Conservation (phyloP, 1,139 yeast species). For the Geotrichum reessii region DNA sequence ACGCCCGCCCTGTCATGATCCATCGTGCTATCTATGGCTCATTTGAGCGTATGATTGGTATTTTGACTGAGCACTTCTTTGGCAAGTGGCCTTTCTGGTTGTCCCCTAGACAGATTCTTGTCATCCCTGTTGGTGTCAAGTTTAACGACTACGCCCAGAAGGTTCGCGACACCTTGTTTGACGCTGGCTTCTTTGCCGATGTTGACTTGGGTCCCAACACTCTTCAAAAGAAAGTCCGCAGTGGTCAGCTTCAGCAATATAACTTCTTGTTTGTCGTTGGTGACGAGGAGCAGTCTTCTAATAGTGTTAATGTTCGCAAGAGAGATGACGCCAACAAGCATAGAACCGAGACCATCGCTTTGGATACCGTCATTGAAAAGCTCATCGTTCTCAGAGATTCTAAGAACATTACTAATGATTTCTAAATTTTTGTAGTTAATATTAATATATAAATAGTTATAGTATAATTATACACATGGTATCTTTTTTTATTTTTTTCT, state of each 20-base stretch:
- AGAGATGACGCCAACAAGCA: conserved; percentile 82
- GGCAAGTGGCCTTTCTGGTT: conserved; percentile 99
- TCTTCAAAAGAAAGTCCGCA: conserved; percentile 92
- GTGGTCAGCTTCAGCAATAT: conserved; percentile 86
- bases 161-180: conserved; percentile 63
- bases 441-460: neutral
- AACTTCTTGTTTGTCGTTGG: conserved; percentile 95
- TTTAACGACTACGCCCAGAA: conserved; percentile 82
- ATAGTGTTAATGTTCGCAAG: conserved; percentile 84
- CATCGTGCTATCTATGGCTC: conserved; percentile 98
- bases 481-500: neutral
- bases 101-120: conserved; percentile 92
- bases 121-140: conserved; percentile 93
- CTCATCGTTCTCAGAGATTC: conserved; percentile 44
- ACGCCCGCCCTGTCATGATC: conserved; percentile 84
- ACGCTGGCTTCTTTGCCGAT: conserved; percentile 78
- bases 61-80: conserved; percentile 91
- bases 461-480: neutral
- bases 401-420: conserved; percentile 18
- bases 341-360: conserved; percentile 74
- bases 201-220: conserved; percentile 92
- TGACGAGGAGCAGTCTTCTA: conserved; percentile 75
- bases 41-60: conserved; percentile 97
- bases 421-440: conserved; percentile 10
- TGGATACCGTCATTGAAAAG: conserved; percentile 66